Evolutionary conservation across 805 yeast genomes (phyloP).

Genomic region (Metschnikowia peoriensis): DNA sequence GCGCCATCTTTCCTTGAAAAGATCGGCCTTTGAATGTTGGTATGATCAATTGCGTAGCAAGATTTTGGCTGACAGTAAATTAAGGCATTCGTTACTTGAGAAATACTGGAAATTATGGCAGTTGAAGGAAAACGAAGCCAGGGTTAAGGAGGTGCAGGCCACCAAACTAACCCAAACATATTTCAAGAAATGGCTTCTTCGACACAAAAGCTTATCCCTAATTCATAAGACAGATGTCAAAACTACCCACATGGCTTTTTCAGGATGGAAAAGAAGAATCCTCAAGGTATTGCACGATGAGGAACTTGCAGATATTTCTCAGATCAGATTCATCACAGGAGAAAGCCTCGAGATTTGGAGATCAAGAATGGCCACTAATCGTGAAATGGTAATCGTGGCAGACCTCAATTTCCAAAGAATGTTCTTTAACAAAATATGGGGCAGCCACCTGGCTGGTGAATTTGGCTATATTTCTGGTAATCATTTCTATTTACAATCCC

Average conservation of each 20-base stretch:
- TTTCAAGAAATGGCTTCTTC: constrained; percentile 8
- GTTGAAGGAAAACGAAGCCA: constrained; percentile 1
- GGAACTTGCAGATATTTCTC: neutral
- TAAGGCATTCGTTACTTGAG: neutral
- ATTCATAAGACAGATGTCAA: neutral
- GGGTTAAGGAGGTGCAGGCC: neutral
- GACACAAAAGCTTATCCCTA: neutral
- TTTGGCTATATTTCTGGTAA: too few relatives aligned
- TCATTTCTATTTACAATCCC: too few relatives aligned
- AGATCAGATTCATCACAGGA: neutral
- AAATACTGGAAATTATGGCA: constrained; percentile 17
- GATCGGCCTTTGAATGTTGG: constrained; percentile 5
- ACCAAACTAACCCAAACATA: neutral
- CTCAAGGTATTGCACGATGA: neutral
- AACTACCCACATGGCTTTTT: neutral
- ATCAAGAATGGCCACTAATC: neutral
- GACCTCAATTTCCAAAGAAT: constrained; percentile 23
- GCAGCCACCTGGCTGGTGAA: neutral
- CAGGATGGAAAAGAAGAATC: neutral
- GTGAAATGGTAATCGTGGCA: constrained; percentile 16
- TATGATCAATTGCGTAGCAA: constrained; percentile 2
- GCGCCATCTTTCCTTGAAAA: constrained; percentile 1
- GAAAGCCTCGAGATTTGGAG: neutral
- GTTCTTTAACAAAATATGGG: constrained; percentile 14
- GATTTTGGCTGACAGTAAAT: neutral